phyloP scores from a whole-genome alignment of 768 basidiomycete genomes.

The Auricularia auricula-judae region DNA sequence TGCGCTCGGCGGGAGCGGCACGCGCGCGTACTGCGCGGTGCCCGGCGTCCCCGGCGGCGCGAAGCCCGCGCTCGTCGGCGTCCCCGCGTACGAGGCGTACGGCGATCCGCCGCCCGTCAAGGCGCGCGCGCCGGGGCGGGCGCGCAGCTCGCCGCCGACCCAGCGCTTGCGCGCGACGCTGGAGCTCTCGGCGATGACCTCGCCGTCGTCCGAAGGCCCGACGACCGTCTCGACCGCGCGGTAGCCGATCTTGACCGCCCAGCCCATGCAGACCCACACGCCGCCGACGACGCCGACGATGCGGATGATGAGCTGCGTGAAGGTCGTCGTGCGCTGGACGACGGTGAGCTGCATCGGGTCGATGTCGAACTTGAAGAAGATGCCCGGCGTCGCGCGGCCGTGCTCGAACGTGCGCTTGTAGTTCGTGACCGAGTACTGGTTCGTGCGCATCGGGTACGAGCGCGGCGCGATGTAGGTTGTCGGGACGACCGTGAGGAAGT shows the following conservation, averaged over 20 bases:
- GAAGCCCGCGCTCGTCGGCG: constrained; percentile 19
- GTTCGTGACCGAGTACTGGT: constrained; percentile 93
- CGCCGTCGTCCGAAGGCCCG: constrained; percentile 34
- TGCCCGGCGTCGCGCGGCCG: constrained; percentile 75
- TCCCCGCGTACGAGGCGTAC: constrained; percentile 23
- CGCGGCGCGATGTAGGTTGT: constrained; percentile 83
- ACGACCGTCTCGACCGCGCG: constrained; percentile 59
- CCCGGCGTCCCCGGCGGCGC: constrained; percentile 3
- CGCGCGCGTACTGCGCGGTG: constrained; percentile 1
- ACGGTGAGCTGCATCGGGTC: constrained; percentile 82
- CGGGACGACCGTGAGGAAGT: constrained; percentile 91
- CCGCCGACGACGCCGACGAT: constrained; percentile 89
- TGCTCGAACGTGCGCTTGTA: constrained; percentile 69
- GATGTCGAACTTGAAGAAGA: constrained; percentile 97
- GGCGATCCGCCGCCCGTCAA: constrained; percentile 44
- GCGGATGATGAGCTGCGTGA: constrained; percentile 75
- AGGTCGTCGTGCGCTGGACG: constrained; percentile 75
- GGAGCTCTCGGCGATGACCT: constrained; percentile 58
- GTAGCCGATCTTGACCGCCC: constrained; percentile 54
- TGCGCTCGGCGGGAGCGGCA: constrained; percentile 2
- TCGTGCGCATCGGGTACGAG: constrained; percentile 49
- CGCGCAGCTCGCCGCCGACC: constrained; percentile 51
- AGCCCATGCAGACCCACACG: constrained; percentile 75
- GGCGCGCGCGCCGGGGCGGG: constrained; percentile 32
- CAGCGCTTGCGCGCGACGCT: constrained; percentile 55